Conservation (phyloP, 1,139 yeast species). For the Candida labiduridarum region DNA sequence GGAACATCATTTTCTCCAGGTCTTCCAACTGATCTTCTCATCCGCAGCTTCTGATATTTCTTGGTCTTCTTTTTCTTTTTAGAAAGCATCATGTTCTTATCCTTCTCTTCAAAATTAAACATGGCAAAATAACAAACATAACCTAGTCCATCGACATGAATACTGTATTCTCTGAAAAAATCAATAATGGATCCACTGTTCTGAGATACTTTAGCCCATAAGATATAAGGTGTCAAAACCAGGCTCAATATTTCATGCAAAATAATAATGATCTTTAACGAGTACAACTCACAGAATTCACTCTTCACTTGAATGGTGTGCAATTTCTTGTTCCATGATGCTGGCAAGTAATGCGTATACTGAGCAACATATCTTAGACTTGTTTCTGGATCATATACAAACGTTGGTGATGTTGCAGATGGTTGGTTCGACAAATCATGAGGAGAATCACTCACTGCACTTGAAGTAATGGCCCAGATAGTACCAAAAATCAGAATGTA, state of each 20-base stretch:
- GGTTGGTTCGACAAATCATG: conserved; percentile 35
- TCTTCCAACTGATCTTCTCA: neutral
- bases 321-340: conserved; percentile 78
- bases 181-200: conserved; percentile 78
- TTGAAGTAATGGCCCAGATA: conserved; percentile 66
- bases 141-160: conserved; percentile 93
- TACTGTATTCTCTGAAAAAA: conserved; percentile 84
- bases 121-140: conserved; percentile 93
- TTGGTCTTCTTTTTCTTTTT: conserved; percentile 28
- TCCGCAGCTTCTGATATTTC: conserved; percentile 7
- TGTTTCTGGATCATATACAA: conserved; percentile 86
- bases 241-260: conserved; percentile 79
- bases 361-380: conserved; percentile 76
- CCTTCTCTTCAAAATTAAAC: conserved; percentile 74
- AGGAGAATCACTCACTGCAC: conserved; percentile 20
- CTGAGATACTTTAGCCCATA: conserved; percentile 80
- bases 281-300: conserved; percentile 80
- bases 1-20: conserved; percentile 9
- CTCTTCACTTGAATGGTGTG: conserved; percentile 83
- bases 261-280: conserved; percentile 71
- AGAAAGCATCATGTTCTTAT: conserved; percentile 50
- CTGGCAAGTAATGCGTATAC: conserved; percentile 88
- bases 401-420: conserved; percentile 40
- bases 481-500: conserved; percentile 88
- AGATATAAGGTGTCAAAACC: conserved; percentile 79